These are phyloP conservation scores for Chamaenerion angustifolium DNA, from an alignment of 345 rosid genomes.

Conservation along the genomic window DNA sequence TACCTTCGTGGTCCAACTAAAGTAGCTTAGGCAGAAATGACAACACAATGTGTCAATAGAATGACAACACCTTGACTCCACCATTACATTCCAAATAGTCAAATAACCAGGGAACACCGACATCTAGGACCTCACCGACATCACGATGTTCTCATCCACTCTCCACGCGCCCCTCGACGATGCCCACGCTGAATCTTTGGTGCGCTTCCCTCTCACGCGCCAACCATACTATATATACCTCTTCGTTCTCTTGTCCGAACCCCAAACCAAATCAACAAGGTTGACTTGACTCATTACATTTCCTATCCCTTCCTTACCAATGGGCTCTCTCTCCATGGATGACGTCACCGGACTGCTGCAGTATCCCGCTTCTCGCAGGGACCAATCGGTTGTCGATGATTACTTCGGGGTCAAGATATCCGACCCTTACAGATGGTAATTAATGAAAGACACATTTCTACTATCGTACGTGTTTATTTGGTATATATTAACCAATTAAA, in stretches of 20 bases:
- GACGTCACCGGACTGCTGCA: constrained; percentile 19
- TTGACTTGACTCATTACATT: not conserved
- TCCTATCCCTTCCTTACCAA: constrained; percentile 3
- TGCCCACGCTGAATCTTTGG: not conserved
- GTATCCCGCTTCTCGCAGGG: constrained; percentile 56
- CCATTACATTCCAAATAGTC: not conserved
- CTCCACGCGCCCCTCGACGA: too few relatives aligned
- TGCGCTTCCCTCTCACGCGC: not conserved
- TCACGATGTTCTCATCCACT: constrained; percentile 1
- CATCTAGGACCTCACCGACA: not conserved
- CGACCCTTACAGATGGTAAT: constrained; percentile 88
- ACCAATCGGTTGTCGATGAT: constrained; percentile 61
- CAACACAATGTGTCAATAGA: constrained; percentile 17
- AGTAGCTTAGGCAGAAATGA: too few relatives aligned
- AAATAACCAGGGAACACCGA: not conserved
- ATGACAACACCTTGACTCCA: constrained; percentile 31
- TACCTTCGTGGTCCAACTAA: too few relatives aligned
- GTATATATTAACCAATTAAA: too few relatives aligned
- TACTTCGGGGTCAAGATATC: constrained; percentile 58
- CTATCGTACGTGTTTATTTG: not conserved
- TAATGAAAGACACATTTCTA: not conserved
- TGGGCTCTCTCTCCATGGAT: constrained; percentile 47
- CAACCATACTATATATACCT: not conserved
- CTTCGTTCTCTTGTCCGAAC: not conserved
- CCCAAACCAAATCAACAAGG: not conserved